Base-by-base conservation (phyloP, 805 yeast genomes). In the Zygosaccharomyces gambellarensis region DNA sequence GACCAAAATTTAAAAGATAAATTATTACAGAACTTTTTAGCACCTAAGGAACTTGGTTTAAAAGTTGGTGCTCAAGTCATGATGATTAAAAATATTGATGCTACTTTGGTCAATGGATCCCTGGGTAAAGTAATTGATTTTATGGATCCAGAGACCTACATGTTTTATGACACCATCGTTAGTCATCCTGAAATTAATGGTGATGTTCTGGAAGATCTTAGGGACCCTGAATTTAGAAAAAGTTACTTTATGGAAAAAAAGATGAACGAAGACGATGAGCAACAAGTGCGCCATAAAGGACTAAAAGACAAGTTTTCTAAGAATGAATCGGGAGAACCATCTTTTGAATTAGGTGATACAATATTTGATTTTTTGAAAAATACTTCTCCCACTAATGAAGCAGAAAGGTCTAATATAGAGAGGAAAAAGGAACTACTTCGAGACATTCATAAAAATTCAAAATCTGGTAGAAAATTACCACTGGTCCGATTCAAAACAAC, bases 31-130 rank as follows among this genome's bases (percentile, higher is more conserved):
- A 79, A 81, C 56, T 82, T 85, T 54, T 65, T 86, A 58, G 86
- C 90, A 1, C 87, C 88, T 2, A 70, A 73, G 32, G 68, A 67
- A 32, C 62, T 87, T 11, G 71, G 71, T 5, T 68, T 87, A 58
- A 87, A 85, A 59, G 76, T 76, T 48, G 85, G 85, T 40, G 88
- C 92, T 0, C 94, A 86, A 66, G 95, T 87, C 0, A 86, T 87
- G 92, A 80, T 86, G 74, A 75, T 86, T 42, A 86, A 86, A 61
- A 87, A 87, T 60, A 74, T 82, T 49, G 92, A 85, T 61, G 83
- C 79, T 27, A 75, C 81, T 0, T 70, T 87, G 43, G 94, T 86
- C 9, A 87, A 87, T 67, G 95, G 95, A 0, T 81, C 90, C 0
- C 68, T 86, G 29, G 95, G 95, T 0, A 82, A 74, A 56, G 85